These are phyloP conservation scores for Leishmania tropica DNA, from an alignment of 208 protist genomes.

Conservation along the genomic window DNA sequence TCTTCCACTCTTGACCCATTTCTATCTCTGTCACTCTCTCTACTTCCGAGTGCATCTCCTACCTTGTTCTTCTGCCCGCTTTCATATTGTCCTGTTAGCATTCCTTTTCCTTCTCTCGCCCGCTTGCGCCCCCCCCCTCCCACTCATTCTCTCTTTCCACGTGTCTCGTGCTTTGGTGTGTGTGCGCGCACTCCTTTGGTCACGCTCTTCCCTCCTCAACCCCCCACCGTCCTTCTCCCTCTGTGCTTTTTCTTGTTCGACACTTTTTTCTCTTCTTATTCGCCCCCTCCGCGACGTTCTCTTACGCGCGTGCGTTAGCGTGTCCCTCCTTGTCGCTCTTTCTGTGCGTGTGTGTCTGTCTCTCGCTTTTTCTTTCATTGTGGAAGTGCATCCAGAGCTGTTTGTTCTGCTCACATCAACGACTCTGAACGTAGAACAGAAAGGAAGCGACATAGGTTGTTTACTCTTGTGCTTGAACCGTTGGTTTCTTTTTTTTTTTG, in stretches of 20 bases:
- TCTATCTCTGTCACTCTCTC: background rate
- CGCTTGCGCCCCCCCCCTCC: background rate
- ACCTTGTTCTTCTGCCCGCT: background rate
- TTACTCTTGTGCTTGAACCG: background rate
- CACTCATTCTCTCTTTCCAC: background rate
- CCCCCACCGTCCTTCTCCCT: background rate
- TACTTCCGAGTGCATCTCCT: conserved; percentile 8
- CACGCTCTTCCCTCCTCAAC: background rate
- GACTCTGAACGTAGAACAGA: conserved; percentile 1
- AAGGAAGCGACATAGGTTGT: background rate
- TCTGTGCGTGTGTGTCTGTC: background rate
- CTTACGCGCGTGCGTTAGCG: background rate
- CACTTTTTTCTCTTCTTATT: background rate
- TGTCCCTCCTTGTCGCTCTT: background rate
- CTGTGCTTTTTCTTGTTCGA: background rate
- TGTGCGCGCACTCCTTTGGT: background rate
- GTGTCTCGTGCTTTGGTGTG: background rate
- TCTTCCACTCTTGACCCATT: background rate
- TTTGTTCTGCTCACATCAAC: background rate
- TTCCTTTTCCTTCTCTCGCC: too few relatives aligned
- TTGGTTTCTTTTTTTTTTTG: background rate
- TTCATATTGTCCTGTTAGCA: background rate
- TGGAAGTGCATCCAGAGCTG: background rate
- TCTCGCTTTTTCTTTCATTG: background rate
- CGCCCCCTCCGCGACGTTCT: conserved; percentile 1